These are phyloP conservation scores for Trypanosoma lewisi DNA, from an alignment of 208 protist genomes.

Conservation along the genomic window DNA sequence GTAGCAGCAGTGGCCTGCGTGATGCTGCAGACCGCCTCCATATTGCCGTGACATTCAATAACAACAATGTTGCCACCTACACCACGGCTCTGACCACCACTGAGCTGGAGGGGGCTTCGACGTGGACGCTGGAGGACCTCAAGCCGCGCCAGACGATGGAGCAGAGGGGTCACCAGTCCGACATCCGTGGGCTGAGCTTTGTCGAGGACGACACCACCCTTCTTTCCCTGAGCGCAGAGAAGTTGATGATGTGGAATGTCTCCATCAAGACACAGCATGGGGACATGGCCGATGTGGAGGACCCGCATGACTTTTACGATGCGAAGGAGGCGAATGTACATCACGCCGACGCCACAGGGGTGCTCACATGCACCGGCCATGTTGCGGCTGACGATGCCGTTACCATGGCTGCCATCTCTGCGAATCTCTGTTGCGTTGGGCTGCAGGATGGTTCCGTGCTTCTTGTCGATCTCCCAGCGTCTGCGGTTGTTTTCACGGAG, in stretches of 20 bases:
- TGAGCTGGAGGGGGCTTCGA: slow-evolving; percentile 52
- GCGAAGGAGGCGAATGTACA: slow-evolving; percentile 65
- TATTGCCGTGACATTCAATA: slow-evolving; percentile 80
- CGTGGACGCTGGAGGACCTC: slow-evolving; percentile 70
- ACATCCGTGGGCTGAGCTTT: slow-evolving; percentile 68
- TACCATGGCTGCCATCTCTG: slow-evolving; percentile 62
- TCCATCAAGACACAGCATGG: slow-evolving; percentile 31
- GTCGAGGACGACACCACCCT: slow-evolving; percentile 81
- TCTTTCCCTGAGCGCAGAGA: slow-evolving; percentile 78
- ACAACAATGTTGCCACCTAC: slow-evolving; percentile 78
- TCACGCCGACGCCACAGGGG: slow-evolving; percentile 47
- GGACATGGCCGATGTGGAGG: slow-evolving; percentile 35
- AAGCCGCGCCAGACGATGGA: slow-evolving; percentile 51
- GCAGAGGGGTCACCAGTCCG: slow-evolving; percentile 68
- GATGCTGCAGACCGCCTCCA: slow-evolving; percentile 46
- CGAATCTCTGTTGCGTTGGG: slow-evolving; percentile 71
- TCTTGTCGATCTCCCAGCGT: slow-evolving; percentile 64
- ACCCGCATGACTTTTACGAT: slow-evolving; percentile 72
- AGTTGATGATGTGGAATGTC: slow-evolving; percentile 81
- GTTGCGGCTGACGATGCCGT: slow-evolving; percentile 42
- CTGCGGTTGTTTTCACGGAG: slow-evolving; percentile 81
- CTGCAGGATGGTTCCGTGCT: slow-evolving; percentile 65
- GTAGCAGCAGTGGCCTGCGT: slow-evolving; percentile 27
- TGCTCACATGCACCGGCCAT: slow-evolving; percentile 49
- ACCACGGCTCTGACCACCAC: slow-evolving; percentile 60